Base-by-base conservation (phyloP, 225 moss, liverwort and hornwort species). In the Thuidium tamariscinum region DNA sequence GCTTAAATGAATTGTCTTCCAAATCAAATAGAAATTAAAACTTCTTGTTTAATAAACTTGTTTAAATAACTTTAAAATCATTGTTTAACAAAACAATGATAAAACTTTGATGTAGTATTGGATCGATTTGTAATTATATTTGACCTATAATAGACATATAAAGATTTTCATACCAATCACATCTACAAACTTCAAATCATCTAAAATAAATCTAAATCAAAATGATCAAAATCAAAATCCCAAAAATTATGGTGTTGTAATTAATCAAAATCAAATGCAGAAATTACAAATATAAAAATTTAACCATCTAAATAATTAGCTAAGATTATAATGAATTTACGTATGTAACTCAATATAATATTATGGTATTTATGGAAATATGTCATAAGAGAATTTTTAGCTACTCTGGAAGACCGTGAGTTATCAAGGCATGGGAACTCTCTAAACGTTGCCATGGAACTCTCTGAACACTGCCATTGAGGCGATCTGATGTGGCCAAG, bases 151-250 rank as follows among this genome's bases (percentile, higher is more conserved):
- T 9, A 0, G 4, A 8, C 2, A 27, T 26, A 26, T 42, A 0
- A 70, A 0, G 3, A 10, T 70, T 27, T 1, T 27, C 0, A 7
- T 70, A 70, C 1, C 42, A 27, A 44, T 27, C 9, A 44, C 2
- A 44, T 70, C 27, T 9, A 16, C 5, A 44, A 70, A 27, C 16
- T 70, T 70, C 16, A 70, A 27, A 70, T 27, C 9, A 42, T 26
- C 9, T 9, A 42, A 27, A 26, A 25, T 69, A 69, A n/a, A 41
- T 14, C 23, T 13, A 41, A 37, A 26, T 42, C 5, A 70, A 5
- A 69, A 69, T 41, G n/a, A 41, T 14, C 23, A 23, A 41, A 37
- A 26, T 42, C 5, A 70, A 5, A 69, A 69, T 41, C 15, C 1
- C 9, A 26, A 70, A 11, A 42, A 14, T 14, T 41, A 8, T 14